A percentile compares a stretch with the other conserved stretches of the same genome.
Evolutionary conservation across 306 rosid species (phyloP).

Genomic region (Ammopiptanthus mongolicus): DNA sequence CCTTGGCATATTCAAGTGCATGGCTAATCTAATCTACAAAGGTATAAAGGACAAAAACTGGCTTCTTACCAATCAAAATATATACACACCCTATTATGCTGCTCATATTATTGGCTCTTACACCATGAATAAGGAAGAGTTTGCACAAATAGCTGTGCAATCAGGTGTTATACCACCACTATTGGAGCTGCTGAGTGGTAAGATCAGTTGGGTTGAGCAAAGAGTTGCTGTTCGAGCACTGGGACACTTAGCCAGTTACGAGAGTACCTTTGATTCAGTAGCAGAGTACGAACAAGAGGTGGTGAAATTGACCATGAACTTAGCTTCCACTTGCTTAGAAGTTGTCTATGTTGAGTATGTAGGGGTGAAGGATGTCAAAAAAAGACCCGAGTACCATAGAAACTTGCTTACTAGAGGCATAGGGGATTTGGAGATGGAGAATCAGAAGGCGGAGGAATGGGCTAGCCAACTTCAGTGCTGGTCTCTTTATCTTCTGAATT

Average conservation of each 20-base stretch:
- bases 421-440: slow-evolving; percentile 67
- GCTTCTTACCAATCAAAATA: slow-evolving; percentile 60
- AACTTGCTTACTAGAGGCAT: slow-evolving; percentile 70
- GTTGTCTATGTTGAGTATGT: slow-evolving; percentile 44
- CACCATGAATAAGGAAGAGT: slow-evolving; percentile 63
- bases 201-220: slow-evolving; percentile 74
- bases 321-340: slow-evolving; percentile 56
- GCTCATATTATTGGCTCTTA: slow-evolving; percentile 86
- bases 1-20: slow-evolving; percentile 72
- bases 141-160: slow-evolving; percentile 52
- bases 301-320: slow-evolving; percentile 40
- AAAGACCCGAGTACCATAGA: slow-evolving; percentile 48
- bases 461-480: slow-evolving; percentile 75
- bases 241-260: slow-evolving; percentile 75
- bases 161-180: slow-evolving; percentile 65
- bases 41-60: slow-evolving; percentile 38
- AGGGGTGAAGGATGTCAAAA: slow-evolving; percentile 24
- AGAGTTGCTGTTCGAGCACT: slow-evolving; percentile 70
- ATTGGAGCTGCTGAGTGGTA: slow-evolving; percentile 57
- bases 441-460: slow-evolving; percentile 80
- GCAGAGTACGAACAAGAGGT: slow-evolving; percentile 39
- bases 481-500: slow-evolving; percentile 63
- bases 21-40: slow-evolving; percentile 58
- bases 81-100: slow-evolving; percentile 77
- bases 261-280: slow-evolving; percentile 47